Conservation (phyloP, 805 yeast species). For the Candida argentea region DNA sequence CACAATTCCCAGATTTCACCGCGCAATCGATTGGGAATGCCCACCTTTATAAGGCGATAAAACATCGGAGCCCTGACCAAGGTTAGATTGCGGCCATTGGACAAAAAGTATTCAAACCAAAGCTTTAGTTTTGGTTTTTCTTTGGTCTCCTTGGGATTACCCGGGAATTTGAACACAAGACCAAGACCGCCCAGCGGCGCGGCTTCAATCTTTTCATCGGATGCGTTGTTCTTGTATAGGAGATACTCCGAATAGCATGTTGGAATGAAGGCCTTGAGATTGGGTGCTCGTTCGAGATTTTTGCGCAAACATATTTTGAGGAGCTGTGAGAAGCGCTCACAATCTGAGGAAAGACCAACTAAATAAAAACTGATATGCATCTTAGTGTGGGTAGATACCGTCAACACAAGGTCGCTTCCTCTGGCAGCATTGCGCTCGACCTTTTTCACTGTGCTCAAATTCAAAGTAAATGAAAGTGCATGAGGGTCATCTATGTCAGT, state of each 20-base stretch:
- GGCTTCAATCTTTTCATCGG: constrained; percentile 30
- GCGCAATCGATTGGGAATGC: constrained; percentile 86
- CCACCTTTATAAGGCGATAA: constrained; percentile 76
- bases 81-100: constrained; percentile 78
- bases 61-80: constrained; percentile 66
- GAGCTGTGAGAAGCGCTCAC: constrained; percentile 69
- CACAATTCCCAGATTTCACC: constrained; percentile 96
- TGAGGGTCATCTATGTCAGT: constrained; percentile 59
- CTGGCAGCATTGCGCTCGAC: constrained; percentile 79
- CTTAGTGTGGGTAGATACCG: constrained; percentile 60
- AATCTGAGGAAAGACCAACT: constrained; percentile 66
- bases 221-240: constrained; percentile 46
- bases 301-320: constrained; percentile 52
- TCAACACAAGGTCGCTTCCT: constrained; percentile 67
- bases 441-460: constrained; percentile 67
- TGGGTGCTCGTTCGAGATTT: constrained; percentile 52
- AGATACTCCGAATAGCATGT: constrained; percentile 81
- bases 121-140: constrained; percentile 81
- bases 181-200: constrained; percentile 87
- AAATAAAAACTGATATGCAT: constrained; percentile 57
- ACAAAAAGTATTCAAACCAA: constrained; percentile 86
- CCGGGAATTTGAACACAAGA: constrained; percentile 75
- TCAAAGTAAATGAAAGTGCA: constrained; percentile 59
- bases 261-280: constrained; percentile 53
- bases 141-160: constrained; percentile 64